Evolutionary conservation across 306 rosid species (phyloP).

Genomic region (Urtica urens): DNA sequence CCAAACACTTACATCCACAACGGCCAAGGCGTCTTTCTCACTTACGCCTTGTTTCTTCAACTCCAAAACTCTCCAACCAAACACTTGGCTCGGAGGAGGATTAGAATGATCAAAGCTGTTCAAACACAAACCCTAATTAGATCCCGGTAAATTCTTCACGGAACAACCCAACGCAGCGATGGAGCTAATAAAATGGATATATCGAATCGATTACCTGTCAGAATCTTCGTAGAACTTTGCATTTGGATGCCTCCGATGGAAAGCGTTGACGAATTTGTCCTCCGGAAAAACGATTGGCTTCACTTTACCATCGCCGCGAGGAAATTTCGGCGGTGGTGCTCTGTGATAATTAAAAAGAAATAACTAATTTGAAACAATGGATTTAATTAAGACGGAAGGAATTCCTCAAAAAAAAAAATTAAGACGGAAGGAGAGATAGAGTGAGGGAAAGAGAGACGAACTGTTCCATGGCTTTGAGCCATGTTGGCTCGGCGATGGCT

Average conservation of each 20-base stretch:
- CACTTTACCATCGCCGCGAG: constrained; percentile 47
- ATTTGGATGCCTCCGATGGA: constrained; percentile 64
- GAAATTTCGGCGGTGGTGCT: constrained; percentile 77
- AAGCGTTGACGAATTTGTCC: constrained; percentile 60
- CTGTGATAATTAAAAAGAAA: constrained; percentile 23
- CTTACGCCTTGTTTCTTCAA: constrained; percentile 60
- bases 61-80: constrained; percentile 55
- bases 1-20: constrained; percentile 53
- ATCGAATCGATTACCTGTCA: constrained; percentile 38
- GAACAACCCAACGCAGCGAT: background rate
- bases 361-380: background rate
- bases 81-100: constrained; percentile 75
- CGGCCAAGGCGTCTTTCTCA: constrained; percentile 71
- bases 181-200: constrained; percentile 9
- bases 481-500: constrained; percentile 66
- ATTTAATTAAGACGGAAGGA: background rate
- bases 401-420: background rate
- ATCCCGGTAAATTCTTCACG: background rate
- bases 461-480: constrained; percentile 98
- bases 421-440: background rate
- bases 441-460: constrained; percentile 18
- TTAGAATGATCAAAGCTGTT: constrained; percentile 56
- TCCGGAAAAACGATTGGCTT: constrained; percentile 68
- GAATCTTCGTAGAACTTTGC: constrained; percentile 52
- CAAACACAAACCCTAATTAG: constrained; percentile 19